Evolutionary conservation across 1,284 basidiomycete genomes (phyloP).

Genomic region (Trichosporon sp.): DNA sequence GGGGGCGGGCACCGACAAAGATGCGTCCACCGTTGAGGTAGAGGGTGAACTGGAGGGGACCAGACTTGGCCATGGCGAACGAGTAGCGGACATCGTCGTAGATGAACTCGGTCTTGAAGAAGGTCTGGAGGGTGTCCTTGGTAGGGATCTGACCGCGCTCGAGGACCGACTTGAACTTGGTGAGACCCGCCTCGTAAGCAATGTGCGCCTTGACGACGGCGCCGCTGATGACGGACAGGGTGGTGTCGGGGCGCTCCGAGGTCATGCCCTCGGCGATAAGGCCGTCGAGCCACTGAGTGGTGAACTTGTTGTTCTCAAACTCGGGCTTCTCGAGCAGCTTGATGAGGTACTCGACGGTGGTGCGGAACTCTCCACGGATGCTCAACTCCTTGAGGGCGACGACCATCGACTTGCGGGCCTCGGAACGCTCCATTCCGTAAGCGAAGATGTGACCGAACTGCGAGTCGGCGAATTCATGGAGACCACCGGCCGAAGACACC

Average conservation of each 20-base stretch:
- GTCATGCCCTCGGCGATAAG: constrained; percentile 93
- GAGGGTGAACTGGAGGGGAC: constrained; percentile 84
- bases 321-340: constrained; percentile 95
- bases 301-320: constrained; percentile 96
- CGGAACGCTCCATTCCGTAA: constrained; percentile 93
- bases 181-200: constrained; percentile 83
- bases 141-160: constrained; percentile 96
- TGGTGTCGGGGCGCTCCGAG: constrained; percentile 90
- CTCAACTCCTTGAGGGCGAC: constrained; percentile 97
- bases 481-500: constrained; percentile 88
- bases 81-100: constrained; percentile 96
- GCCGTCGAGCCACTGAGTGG: constrained; percentile 97
- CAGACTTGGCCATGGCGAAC: constrained; percentile 92
- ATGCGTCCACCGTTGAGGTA: constrained; percentile 94
- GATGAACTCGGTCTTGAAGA: constrained; percentile 96
- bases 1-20: constrained; percentile 81
- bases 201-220: constrained; percentile 96
- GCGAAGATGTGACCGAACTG: constrained; percentile 99
- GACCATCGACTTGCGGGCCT: constrained; percentile 99
- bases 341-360: constrained; percentile 98
- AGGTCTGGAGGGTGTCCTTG: constrained; percentile 92
- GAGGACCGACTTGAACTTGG: constrained; percentile 91
- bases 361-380: constrained; percentile 98
- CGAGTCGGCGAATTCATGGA: constrained; percentile 98
- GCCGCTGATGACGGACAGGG: constrained; percentile 92